Percentiles rank a stretch among this genome's conserved stretches.
These are phyloP conservation scores for Lepidium campestre DNA, from an alignment of 441 rosid genomes.

Conservation along the genomic window DNA sequence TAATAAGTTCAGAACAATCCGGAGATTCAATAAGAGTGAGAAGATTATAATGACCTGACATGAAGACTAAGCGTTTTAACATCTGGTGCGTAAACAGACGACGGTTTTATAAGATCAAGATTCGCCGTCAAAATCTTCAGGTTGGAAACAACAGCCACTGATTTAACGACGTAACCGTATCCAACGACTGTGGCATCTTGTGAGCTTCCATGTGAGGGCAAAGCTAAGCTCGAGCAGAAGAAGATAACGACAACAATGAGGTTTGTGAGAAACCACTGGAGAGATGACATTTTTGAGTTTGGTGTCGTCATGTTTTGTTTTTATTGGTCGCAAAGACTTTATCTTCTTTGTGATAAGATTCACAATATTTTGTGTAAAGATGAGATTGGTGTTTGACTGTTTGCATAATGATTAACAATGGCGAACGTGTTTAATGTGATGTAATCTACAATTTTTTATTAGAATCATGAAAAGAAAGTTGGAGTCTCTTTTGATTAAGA, in stretches of 20 bases:
- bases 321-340: not conserved
- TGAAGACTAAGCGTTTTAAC: constrained; percentile 40
- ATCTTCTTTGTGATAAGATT: constrained; percentile 1
- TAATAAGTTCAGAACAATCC: not conserved
- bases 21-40: not conserved
- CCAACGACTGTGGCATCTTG: constrained; percentile 32
- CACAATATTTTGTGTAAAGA: not conserved
- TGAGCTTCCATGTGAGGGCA: constrained; percentile 17
- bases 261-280: not conserved
- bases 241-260: not conserved
- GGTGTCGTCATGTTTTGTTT: not conserved
- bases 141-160: constrained; percentile 23
- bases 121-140: constrained; percentile 34
- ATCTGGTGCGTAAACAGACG: constrained; percentile 52
- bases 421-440: not conserved
- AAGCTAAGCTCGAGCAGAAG: constrained; percentile 6
- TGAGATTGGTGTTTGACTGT: not conserved
- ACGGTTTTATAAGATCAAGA: constrained; percentile 40
- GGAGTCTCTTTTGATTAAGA: constrained; percentile 1
- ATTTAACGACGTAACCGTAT: constrained; percentile 44
- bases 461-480: not conserved
- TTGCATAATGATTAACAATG: not conserved
- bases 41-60: constrained; percentile 37
- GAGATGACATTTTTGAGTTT: constrained; percentile 14
- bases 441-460: not conserved